Base-by-base conservation (phyloP, 371 early-diverging fungal genomes). In the Mortierella sp. region DNA sequence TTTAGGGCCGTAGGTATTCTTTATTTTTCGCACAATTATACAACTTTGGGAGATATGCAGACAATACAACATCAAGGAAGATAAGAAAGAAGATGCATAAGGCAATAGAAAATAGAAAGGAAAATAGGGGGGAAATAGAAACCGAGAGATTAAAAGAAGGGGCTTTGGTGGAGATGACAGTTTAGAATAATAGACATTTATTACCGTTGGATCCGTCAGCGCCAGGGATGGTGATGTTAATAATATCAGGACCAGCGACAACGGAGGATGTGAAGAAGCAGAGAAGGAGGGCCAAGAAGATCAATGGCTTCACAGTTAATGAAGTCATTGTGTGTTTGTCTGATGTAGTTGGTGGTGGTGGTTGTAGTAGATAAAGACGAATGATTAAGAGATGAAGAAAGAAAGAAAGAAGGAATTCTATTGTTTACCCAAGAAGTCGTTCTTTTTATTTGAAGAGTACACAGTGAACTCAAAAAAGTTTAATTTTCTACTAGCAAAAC, bases 271-370 rank as follows among this genome's bases (percentile, higher is more conserved):
- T 63, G 64, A 72, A 56, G 66, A 78, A 66, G 69, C 73, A 78
- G 64, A 78, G 63, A 28, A 76, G 35, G 68, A 72, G 47, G 66
- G 63, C 79, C 53, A 72, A 53, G 34, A 78, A 61, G 66, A 70
- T 73, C 70, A 78, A 22, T 43, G 73, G 66, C 66, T 73, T 58
- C 29, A 70, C 62, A 31, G 68, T 61, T 59, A 73, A 43, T 47
- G 73, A 69, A 22, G 79, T 59, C 77, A 78, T 73, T 49, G 23
- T 35, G 59, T 12, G 56, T 31, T 6, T 51, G 43, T 37, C 40
- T 55, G 34, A n/a, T 19, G 26, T 34, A 28, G 29, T 31, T 43
- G 35, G 9, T 22, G 10, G 19, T 26, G 23, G 37, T 40, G 26
- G 28, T 28, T 53, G 53, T 15, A 43, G 35, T 12, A 53, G 53